Percentiles rank a stretch among this genome's conserved stretches.
Evolutionary conservation across 1,284 basidiomycete genomes (phyloP).

Genomic region (Acaromyces ingoldii): DNA sequence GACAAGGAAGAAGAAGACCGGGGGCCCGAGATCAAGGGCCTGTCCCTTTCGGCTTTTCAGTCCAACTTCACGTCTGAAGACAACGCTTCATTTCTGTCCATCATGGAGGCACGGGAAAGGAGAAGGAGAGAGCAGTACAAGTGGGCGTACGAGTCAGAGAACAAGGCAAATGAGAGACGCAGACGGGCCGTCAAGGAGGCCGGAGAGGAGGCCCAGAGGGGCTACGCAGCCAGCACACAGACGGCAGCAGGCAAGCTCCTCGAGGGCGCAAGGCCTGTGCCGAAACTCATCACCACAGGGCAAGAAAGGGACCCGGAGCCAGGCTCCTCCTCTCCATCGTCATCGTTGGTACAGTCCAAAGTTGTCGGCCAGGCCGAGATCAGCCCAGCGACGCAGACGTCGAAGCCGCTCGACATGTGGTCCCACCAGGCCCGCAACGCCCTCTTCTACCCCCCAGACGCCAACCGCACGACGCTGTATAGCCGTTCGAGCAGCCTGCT

Average conservation of each 20-base stretch:
- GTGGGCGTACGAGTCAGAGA: slow-evolving; percentile 34
- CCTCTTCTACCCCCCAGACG: slow-evolving; percentile 37
- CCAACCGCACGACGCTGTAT: slow-evolving; percentile 16
- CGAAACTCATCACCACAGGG: slow-evolving; percentile 5
- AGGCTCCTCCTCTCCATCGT: no score
- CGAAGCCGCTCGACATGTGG: not conserved
- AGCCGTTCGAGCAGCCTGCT: not conserved
- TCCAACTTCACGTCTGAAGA: slow-evolving; percentile 44
- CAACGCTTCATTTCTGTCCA: slow-evolving; percentile 43
- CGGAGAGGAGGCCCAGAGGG: not conserved
- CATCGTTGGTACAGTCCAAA: not conserved
- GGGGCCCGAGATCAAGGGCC: slow-evolving; percentile 6
- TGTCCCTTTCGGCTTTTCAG: slow-evolving; percentile 37
- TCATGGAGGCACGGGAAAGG: slow-evolving; percentile 33
- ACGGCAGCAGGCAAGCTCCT: no score
- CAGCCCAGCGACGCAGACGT: slow-evolving; percentile 14
- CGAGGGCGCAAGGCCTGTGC: slow-evolving; percentile 1
- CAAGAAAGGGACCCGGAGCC: no score
- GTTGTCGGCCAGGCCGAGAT: not conserved
- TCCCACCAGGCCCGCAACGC: slow-evolving; percentile 27
- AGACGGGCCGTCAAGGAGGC: not conserved
- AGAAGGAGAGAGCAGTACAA: slow-evolving; percentile 24
- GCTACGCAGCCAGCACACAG: not conserved
- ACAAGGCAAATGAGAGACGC: slow-evolving; percentile 15
- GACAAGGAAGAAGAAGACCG: slow-evolving; percentile 6